These are phyloP conservation scores for Phalaenopsis equestris DNA, from an alignment of 106 monocot species.

Conservation along the genomic window DNA sequence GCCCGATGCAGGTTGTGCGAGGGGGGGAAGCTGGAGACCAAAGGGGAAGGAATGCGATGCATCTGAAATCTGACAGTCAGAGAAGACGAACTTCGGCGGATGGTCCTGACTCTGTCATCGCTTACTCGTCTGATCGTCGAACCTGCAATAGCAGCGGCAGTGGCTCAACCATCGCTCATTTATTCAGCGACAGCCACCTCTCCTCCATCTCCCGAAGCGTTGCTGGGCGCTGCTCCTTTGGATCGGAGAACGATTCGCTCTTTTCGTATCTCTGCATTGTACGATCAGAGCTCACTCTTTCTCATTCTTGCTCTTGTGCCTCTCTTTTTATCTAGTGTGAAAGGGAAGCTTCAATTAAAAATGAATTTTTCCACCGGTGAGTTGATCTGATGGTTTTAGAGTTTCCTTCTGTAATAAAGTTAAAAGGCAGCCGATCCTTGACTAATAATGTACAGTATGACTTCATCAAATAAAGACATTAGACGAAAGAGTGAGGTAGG, in stretches of 20 bases:
- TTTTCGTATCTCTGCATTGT: neutral
- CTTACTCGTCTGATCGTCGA: neutral
- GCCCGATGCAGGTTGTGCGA: neutral
- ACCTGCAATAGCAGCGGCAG: neutral
- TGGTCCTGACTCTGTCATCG: neutral
- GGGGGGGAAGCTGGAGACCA: neutral
- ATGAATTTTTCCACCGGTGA: neutral
- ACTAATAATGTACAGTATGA: neutral
- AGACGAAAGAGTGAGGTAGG: neutral
- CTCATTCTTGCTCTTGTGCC: neutral
- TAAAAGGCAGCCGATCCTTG: neutral
- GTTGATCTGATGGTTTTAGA: neutral
- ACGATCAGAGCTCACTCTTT: neutral
- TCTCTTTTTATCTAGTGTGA: neutral
- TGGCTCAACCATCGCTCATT: neutral
- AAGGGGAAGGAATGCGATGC: neutral
- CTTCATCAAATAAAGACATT: neutral
- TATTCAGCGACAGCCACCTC: conserved; percentile 3
- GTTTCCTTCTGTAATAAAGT: neutral
- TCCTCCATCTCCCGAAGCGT: conserved; percentile 2
- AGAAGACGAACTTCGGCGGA: neutral
- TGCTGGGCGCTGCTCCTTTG: neutral
- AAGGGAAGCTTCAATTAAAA: neutral
- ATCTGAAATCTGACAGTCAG: neutral
- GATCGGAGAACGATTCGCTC: neutral